Conservation (phyloP, 169 alveolate genomes). For the Plasmodium inui region DNA sequence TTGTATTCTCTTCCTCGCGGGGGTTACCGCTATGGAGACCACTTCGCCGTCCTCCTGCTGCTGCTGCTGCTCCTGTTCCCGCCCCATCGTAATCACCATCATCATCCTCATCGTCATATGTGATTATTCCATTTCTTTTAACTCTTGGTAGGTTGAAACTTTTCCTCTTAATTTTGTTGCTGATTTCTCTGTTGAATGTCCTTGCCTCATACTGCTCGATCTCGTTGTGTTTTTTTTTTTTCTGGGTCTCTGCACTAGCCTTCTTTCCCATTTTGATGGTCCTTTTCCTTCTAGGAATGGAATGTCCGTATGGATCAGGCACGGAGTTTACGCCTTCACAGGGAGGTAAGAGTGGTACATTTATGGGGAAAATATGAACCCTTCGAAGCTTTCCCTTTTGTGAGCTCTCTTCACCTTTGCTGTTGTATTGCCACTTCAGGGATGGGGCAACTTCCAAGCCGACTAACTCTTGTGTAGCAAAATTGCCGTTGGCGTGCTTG, state of each 20-base stretch:
- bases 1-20: not conserved
- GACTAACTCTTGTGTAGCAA: not conserved
- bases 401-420: not conserved
- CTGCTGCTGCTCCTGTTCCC: not conserved
- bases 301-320: not conserved
- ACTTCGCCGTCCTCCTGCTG: not conserved
- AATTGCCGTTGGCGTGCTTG: not conserved
- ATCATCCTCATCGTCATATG: conserved; percentile 32
- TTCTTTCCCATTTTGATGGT: not conserved
- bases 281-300: not conserved
- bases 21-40: not conserved
- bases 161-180: conserved; percentile 12
- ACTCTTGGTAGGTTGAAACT: conserved; percentile 52
- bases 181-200: conserved; percentile 23
- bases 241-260: not conserved
- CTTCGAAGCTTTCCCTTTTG: not conserved
- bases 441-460: not conserved
- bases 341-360: not conserved
- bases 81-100: not conserved
- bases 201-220: not conserved
- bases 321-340: not conserved
- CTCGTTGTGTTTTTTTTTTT: not conserved
- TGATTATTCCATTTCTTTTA: conserved; percentile 26
- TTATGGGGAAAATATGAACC: not conserved
- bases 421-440: not conserved